Evolutionary conservation across 148 eudicot genomes (phyloP), one percentile per base, ranked within the genome.

Genomic region (Spergularia bocconei): DNA sequence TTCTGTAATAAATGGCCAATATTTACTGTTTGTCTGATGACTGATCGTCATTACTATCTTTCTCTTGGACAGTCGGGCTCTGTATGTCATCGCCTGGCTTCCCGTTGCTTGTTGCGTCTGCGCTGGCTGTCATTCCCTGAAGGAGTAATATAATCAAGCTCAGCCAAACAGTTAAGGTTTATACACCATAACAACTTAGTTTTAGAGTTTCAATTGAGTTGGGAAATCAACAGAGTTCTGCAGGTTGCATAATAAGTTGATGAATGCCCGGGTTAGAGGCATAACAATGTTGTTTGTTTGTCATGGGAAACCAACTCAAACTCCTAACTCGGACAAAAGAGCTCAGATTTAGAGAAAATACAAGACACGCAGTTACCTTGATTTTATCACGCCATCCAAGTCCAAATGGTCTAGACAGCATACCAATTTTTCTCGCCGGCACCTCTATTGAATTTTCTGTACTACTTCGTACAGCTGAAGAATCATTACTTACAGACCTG

Each of bases 351-450:
- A 53, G 39, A 53, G 39, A 19, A 56, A 80, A 65, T 21, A 58
- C 61, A 67, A 71, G 59, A 55, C 71, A 54, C 16, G 7, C 63
- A 60, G 79, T 68, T 74, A 91, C 99, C 97, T 89, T 92, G 88
- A 82, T 88, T 80, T 78, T 86, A 74, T 96, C 97, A 75, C 94
- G 89, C 99, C 98, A 92, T 53, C 98, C 91, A 74, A 94, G 86
- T 78, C 93, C 97, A 86, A 95, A 95, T 71, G 98, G 97, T 84
- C 98, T 88, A 52, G 91, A 79, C 15, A 95, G 86, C 82, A 96
- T 77, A 82, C 97, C 84, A 61, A 91, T 87, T 81, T 93, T 92
- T 72, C 90, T 88, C 36, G 86, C 36, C 4, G 97, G 93, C 1
- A 79, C 77, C 5, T 89, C 98, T 81, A 82, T 85, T 63, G 87